Conservation (phyloP, 2,329 filamentous ascomycete genomes). For the Didymella pomorum region DNA sequence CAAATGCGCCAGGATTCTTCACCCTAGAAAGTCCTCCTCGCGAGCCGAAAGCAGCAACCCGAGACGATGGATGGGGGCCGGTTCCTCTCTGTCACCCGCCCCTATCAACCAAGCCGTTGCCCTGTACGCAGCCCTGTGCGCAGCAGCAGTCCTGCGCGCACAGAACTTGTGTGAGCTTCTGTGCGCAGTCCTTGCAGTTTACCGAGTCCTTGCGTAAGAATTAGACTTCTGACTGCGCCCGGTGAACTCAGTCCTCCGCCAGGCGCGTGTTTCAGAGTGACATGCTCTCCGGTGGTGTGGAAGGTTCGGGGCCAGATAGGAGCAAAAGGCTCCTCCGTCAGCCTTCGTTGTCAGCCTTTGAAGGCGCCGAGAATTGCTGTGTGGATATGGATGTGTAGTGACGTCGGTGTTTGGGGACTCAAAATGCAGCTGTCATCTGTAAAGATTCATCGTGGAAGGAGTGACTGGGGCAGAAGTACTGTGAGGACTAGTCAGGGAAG, state of each 20-base stretch:
- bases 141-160: neutral
- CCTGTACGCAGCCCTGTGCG: conserved; percentile 1
- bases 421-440: neutral
- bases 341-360: conserved; percentile 1
- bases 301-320: neutral
- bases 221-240: conserved; percentile 11
- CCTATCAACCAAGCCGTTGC: neutral
- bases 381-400: neutral
- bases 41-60: neutral
- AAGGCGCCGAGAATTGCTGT: conserved; percentile 2
- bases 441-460: neutral
- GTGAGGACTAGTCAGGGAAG: too few relatives aligned
- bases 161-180: neutral
- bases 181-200: neutral
- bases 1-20: neutral
- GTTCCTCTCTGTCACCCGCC: neutral
- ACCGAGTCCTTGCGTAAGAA: neutral
- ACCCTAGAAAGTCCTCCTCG: neutral
- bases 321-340: conserved; percentile 9
- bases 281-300: neutral
- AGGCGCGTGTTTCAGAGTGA: conserved; percentile 3
- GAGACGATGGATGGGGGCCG: conserved; percentile 1
- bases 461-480: neutral
- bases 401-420: neutral
- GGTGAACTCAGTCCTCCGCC: conserved; percentile 2